Percentiles rank a stretch among this genome's conserved stretches.
phyloP scores from a whole-genome alignment of 1,284 basidiomycete species.

The Pseudozyma thailandica region DNA sequence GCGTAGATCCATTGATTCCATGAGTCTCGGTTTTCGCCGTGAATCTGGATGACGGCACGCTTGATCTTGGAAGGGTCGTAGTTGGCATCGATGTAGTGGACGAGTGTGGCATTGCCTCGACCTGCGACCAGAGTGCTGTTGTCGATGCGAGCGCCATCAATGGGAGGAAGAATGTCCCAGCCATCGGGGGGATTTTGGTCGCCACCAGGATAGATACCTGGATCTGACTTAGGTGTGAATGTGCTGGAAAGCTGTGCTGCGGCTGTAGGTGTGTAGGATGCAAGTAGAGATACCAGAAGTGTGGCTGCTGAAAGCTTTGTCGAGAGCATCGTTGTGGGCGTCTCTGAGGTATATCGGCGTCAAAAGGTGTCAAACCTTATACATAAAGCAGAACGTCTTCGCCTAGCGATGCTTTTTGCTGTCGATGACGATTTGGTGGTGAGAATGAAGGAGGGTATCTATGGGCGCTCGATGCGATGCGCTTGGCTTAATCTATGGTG shows the following conservation, averaged over 20 bases:
- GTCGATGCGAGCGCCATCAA: slow-evolving; percentile 56
- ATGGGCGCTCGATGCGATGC: not conserved
- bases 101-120: slow-evolving; percentile 28
- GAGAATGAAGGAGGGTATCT: not conserved
- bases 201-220: slow-evolving; percentile 50
- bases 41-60: slow-evolving; percentile 60
- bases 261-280: not conserved
- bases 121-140: slow-evolving; percentile 52
- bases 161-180: slow-evolving; percentile 42
- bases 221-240: slow-evolving; percentile 29
- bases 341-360: no score
- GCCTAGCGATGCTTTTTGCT: no score
- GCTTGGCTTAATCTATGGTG: not conserved
- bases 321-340: not conserved
- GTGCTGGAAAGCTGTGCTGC: not conserved
- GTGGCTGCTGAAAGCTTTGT: slow-evolving; percentile 1
- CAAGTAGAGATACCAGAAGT: not conserved
- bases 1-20: slow-evolving; percentile 64
- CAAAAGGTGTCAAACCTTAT: no score
- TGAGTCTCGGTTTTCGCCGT: slow-evolving; percentile 59
- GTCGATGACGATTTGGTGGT: no score
- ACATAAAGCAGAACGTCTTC: no score
- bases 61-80: slow-evolving; percentile 54
- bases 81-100: slow-evolving; percentile 51
- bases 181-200: slow-evolving; percentile 32